Evolutionary conservation across 2,329 filamentous ascomycete species (phyloP).

Genomic region (Tolypocladium sp.): DNA sequence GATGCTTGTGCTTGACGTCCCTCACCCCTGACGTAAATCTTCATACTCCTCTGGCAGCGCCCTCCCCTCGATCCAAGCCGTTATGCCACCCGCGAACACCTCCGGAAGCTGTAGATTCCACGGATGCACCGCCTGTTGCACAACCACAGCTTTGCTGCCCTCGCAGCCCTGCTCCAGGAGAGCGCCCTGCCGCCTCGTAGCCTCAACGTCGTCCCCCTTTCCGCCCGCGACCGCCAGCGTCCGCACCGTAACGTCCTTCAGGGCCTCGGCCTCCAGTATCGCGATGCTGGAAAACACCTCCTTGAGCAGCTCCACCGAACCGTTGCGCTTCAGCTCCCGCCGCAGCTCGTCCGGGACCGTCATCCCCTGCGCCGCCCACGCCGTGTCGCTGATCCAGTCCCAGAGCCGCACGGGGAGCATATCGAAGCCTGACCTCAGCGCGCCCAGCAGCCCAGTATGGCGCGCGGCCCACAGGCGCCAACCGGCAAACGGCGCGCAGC

Average conservation of each 20-base stretch:
- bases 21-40: slow-evolving; percentile 1
- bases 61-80: slow-evolving; percentile 22
- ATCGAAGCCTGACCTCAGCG: slow-evolving; percentile 13
- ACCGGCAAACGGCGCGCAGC: slow-evolving; percentile 19
- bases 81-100: slow-evolving; percentile 25
- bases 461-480: slow-evolving; percentile 13
- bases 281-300: slow-evolving; percentile 2
- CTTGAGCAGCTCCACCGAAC: not conserved
- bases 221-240: slow-evolving; percentile 20
- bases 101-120: slow-evolving; percentile 31
- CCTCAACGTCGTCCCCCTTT: slow-evolving; percentile 21
- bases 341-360: not conserved
- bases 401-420: slow-evolving; percentile 13
- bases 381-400: slow-evolving; percentile 9
- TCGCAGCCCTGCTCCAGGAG: slow-evolving; percentile 12
- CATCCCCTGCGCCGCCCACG: not conserved
- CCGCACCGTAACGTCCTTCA: slow-evolving; percentile 8
- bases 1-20: not conserved
- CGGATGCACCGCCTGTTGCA: slow-evolving; percentile 25
- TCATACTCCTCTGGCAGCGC: slow-evolving; percentile 17
- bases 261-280: not conserved
- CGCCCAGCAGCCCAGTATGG: slow-evolving; percentile 7
- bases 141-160: slow-evolving; percentile 18
- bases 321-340: not conserved
- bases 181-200: slow-evolving; percentile 18